phyloP scores from a whole-genome alignment of 1,284 basidiomycete genomes.

The Pisolithus thermaeus region DNA sequence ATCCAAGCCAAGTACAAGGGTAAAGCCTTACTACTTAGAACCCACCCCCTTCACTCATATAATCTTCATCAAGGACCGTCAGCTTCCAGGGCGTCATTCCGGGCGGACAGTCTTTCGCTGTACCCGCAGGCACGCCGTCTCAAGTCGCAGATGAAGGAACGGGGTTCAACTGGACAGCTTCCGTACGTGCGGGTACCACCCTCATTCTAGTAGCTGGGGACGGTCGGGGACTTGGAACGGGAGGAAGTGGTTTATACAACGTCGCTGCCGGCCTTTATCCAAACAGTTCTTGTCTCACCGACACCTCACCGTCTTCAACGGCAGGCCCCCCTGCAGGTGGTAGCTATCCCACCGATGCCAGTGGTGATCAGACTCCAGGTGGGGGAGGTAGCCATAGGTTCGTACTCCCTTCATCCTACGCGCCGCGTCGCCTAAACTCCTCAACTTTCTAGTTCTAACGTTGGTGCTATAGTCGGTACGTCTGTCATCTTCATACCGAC shows the following conservation, averaged over 20 bases:
- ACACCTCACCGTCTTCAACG: slow-evolving; percentile 65
- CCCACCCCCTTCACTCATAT: not conserved
- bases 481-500: not conserved
- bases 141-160: slow-evolving; percentile 40
- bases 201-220: slow-evolving; percentile 65
- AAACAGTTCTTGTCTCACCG: slow-evolving; percentile 49
- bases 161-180: slow-evolving; percentile 66
- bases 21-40: slow-evolving; percentile 19
- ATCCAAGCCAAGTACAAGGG: slow-evolving; percentile 47
- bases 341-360: slow-evolving; percentile 54
- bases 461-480: slow-evolving; percentile 58
- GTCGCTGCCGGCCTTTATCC: slow-evolving; percentile 45
- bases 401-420: slow-evolving; percentile 11
- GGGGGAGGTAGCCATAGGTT: slow-evolving; percentile 15
- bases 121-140: slow-evolving; percentile 45
- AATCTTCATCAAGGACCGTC: slow-evolving; percentile 36
- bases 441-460: slow-evolving; percentile 31
- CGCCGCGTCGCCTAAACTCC: not conserved
- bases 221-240: slow-evolving; percentile 56
- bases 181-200: slow-evolving; percentile 56
- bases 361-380: slow-evolving; percentile 22
- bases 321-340: slow-evolving; percentile 72
- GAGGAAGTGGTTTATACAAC: slow-evolving; percentile 54
- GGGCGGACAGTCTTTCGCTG: slow-evolving; percentile 66
- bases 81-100: slow-evolving; percentile 71